Base-by-base conservation (phyloP, 768 basidiomycete genomes). In the Solioccasus polychromus region DNA sequence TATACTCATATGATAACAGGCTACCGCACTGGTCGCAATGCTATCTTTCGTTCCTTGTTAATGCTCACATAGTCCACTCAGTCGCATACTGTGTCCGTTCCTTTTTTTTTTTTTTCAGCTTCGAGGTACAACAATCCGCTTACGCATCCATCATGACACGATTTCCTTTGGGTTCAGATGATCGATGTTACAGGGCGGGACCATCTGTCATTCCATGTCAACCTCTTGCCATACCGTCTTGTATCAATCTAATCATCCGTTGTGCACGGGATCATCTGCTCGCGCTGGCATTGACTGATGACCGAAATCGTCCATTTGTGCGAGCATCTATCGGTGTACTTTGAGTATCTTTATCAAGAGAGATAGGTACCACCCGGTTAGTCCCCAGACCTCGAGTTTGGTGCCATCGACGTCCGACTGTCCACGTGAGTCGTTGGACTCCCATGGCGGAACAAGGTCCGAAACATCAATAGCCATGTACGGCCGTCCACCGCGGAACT, bases 281-380 rank as follows among this genome's bases (percentile, higher is more conserved):
- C 12, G 28, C 28, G 7, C 28, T 28, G 28, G 28, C 8, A 28
- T 28, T n/a, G n/a, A n/a, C n/a, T n/a, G n/a, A n/a, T n/a, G n/a
- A n/a, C n/a, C n/a, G n/a, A n/a, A n/a, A n/a, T n/a, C n/a, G n/a
- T n/a, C n/a, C n/a, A n/a, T n/a, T n/a, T n/a, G n/a, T n/a, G n/a
- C n/a, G n/a, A n/a, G 10, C 15, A 34, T 29, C 43, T 68, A 73
- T 48, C 63, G 67, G 58, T 80, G 76, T 26, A 79, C 68, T 38
- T 68, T 65, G 52, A 87, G 57, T 17, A 66, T 68, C 50, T 71
- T 75, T 79, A 88, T 79, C 54, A 89, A 65, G 38, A 77, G 54
- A 36, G 74, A 76, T 42, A 88, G 70, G 68, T 88, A 91, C 86
- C 88, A 90, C 28, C 88, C 89, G 18, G 89, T 89, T 58, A 91